Conservation (phyloP, 164 flowering plant species). For the Chimonanthus salicifolius region DNA sequence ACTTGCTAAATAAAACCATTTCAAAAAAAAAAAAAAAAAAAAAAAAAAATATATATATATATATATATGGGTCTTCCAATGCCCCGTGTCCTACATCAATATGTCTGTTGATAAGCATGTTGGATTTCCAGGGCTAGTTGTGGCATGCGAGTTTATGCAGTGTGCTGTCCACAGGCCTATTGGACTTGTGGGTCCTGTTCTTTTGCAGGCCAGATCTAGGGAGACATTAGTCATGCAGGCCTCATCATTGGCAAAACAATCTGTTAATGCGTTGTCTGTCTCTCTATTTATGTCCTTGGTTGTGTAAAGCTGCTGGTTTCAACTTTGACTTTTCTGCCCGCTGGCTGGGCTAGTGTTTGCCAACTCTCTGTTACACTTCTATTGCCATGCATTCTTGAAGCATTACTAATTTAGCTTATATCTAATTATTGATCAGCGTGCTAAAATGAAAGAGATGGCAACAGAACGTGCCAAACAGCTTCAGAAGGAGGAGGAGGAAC, state of each 20-base stretch:
- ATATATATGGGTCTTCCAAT: no score
- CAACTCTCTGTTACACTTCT: no score
- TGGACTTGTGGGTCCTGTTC: neutral
- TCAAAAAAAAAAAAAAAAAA: no score
- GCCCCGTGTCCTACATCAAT: no score
- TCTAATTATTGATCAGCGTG: conserved; percentile 49
- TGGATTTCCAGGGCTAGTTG: no score
- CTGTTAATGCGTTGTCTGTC: neutral
- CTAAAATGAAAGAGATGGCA: conserved; percentile 74
- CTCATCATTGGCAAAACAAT: neutral
- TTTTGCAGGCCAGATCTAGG: neutral
- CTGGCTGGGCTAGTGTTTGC: neutral
- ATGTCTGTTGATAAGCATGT: no score
- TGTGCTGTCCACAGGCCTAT: neutral
- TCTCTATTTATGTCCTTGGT: neutral
- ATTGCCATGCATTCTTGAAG: neutral
- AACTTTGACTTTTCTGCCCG: neutral
- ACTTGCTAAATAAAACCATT: no score
- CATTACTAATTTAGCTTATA: neutral
- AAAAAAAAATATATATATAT: no score
- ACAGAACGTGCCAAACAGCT: conserved; percentile 69
- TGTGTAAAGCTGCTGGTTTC: neutral
- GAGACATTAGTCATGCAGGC: neutral
- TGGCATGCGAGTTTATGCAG: no score
- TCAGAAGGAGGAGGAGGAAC: conserved; percentile 89